Conservation (phyloP, 306 rosid genomes). For the Casuarina equisetifolia region DNA sequence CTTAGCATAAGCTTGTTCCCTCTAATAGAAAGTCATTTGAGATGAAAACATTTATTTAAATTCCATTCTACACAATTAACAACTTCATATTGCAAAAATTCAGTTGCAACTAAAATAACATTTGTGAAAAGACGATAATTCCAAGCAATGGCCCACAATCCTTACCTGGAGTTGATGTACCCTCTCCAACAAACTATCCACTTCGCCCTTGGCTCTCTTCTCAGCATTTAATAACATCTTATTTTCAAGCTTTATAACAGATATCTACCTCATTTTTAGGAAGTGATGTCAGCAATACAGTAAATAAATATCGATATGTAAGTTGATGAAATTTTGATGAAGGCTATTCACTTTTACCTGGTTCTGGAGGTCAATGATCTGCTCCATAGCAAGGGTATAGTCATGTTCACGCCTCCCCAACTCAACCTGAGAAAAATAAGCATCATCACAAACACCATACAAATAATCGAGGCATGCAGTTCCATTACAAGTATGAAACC, state of each 20-base stretch:
- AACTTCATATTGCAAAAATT: neutral
- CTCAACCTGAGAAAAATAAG: slow-evolving; percentile 55
- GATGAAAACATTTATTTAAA: neutral
- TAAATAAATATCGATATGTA: neutral
- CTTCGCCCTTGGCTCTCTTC: slow-evolving; percentile 84
- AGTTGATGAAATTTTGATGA: slow-evolving; percentile 34
- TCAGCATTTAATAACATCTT: slow-evolving; percentile 83
- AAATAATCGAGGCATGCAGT: neutral
- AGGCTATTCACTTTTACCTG: slow-evolving; percentile 53
- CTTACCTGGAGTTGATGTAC: slow-evolving; percentile 78
- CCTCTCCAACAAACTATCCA: slow-evolving; percentile 79
- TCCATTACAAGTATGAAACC: slow-evolving; percentile 36
- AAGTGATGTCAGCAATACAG: slow-evolving; percentile 12
- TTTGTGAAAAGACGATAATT: neutral
- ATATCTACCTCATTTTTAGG: slow-evolving; percentile 44
- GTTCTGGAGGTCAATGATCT: slow-evolving; percentile 69
- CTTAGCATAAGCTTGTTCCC: slow-evolving; percentile 95
- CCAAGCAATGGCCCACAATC: neutral
- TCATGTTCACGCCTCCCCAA: slow-evolving; percentile 77
- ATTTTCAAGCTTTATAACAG: slow-evolving; percentile 71
- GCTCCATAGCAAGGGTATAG: slow-evolving; percentile 61
- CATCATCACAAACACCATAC: slow-evolving; percentile 20
- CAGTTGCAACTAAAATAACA: neutral
- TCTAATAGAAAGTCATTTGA: slow-evolving; percentile 37
- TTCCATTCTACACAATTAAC: neutral